Base-by-base conservation (phyloP, 768 basidiomycete genomes). In the Tylopilus intermedius region DNA sequence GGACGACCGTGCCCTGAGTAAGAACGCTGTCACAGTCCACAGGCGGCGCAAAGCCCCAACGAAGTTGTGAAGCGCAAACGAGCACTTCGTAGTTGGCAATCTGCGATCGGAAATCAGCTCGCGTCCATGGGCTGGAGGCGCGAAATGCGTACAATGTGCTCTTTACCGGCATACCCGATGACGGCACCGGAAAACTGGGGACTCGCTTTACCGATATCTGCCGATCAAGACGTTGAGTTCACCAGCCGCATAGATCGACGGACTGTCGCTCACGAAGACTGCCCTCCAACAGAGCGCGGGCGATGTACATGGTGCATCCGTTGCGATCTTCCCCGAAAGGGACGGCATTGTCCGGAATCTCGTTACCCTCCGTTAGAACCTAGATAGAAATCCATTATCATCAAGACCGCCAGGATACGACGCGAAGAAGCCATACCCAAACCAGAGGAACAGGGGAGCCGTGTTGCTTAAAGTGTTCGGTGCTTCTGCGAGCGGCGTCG, bases 151-250 rank as follows among this genome's bases (percentile, higher is more conserved):
- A 72, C 71, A 2, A 63, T 60, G 50, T 61, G 64, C 45, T 72
- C 71, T 46, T 60, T 72, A 4, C 72, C 72, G 22, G 66, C 66
- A 49, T 57, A 72, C 24, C 63, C 60, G 18, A 74, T 64, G 3
- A 62, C 57, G 0, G 69, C 71, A 18, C 71, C 71, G 21, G 60
- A 3, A 11, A 62, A 62, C 27, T 72, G 68, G 27, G 58, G 50
- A 3, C 65, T 61, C 47, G 70, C 68, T 56, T 68, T 72, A 5
- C 71, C 71, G 14, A 74, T 57, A 32, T 72, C 72, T 72, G 29
- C 4, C 18, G 14, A 53, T 35, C 43, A 27, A 43, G 14, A 26
- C 14, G 7, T 14, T 24, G 22, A 55, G 49, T 14, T 27, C 22
- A 6, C 38, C 3, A 22, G 26, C 4, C 1, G 26, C 10, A 3